Conservation (phyloP, 2,329 filamentous ascomycete species). For the Colletotrichum endophyticum region DNA sequence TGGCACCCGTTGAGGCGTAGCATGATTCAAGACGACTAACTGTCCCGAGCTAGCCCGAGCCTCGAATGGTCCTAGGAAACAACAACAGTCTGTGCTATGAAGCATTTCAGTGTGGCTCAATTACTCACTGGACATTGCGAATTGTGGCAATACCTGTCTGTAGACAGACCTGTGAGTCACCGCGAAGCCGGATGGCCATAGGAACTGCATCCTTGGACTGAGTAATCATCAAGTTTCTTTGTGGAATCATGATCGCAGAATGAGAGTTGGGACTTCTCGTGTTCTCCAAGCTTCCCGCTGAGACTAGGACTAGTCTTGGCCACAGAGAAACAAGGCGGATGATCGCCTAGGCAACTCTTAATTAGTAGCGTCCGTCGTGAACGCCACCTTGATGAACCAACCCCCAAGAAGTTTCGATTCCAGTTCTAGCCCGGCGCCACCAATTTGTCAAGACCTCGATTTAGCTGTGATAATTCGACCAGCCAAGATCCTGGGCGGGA, state of each 20-base stretch:
- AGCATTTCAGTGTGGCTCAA: background rate
- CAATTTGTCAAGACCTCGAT: background rate
- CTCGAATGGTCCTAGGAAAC: background rate
- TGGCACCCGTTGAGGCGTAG: background rate
- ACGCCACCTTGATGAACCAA: background rate
- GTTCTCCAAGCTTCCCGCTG: background rate
- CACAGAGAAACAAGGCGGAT: background rate
- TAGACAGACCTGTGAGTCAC: background rate
- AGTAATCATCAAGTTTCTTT: background rate
- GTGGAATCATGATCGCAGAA: background rate
- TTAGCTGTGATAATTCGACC: background rate
- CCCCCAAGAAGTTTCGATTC: background rate
- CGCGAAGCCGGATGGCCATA: background rate
- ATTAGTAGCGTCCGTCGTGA: background rate
- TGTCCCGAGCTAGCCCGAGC: background rate
- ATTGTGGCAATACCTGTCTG: background rate
- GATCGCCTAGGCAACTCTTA: background rate
- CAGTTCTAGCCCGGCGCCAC: constrained; percentile 1
- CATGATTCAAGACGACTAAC: background rate
- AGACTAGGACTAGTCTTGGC: background rate
- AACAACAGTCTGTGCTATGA: background rate
- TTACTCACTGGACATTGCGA: background rate
- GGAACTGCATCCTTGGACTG: background rate
- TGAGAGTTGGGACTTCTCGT: background rate
- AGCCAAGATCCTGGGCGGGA: background rate